A percentile compares a stretch with the other conserved stretches of the same genome.
Conservation (phyloP, 179 eudicot genomes). For the Camellia oleifera region DNA sequence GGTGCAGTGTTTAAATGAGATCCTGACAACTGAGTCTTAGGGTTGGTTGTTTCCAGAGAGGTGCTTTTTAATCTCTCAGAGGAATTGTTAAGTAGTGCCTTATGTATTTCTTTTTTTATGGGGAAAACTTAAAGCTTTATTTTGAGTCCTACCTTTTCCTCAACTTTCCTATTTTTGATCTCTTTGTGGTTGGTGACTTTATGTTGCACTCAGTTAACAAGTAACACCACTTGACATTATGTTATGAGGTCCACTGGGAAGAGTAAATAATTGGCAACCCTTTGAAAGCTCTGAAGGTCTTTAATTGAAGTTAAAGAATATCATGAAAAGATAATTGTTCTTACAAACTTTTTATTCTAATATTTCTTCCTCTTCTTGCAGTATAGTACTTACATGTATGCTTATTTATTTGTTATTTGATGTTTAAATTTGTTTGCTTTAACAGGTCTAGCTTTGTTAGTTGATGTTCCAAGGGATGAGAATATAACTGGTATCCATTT, state of each 20-base stretch:
- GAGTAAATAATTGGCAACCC: too few species aligned
- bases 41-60: neutral
- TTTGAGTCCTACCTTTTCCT: too few species aligned
- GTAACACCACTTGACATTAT: too few species aligned
- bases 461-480: slow-evolving; percentile 81
- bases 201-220: too few species aligned
- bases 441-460: slow-evolving; percentile 74
- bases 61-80: neutral
- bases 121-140: too few species aligned
- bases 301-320: neutral
- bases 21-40: neutral
- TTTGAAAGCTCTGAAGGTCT: too few species aligned
- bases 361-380: neutral
- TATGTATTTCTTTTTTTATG: neutral
- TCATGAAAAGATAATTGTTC: neutral
- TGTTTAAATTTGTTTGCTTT: slow-evolving; percentile 10
- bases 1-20: neutral
- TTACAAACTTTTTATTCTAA: neutral
- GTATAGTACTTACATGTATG: neutral
- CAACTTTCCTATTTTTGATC: too few species aligned
- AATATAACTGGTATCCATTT: slow-evolving; percentile 72
- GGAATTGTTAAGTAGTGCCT: neutral
- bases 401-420: neutral
- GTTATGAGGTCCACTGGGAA: too few species aligned
- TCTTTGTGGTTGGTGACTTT: too few species aligned